phyloP scores from a whole-genome alignment of 495 filamentous ascomycete species.

The Parmelia sp. region DNA sequence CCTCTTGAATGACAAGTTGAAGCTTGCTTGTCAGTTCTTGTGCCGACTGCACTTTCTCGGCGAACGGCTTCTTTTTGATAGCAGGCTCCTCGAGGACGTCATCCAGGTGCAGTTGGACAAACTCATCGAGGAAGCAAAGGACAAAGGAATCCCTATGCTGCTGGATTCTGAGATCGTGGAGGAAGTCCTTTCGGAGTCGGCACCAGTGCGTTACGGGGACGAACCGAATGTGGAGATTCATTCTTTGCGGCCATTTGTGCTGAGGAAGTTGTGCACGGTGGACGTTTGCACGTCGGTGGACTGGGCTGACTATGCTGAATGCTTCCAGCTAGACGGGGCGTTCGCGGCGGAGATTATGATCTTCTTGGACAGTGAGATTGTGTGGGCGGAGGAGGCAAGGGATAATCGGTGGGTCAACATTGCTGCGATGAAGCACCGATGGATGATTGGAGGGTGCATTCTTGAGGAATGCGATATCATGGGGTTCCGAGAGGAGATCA shows the following conservation, averaged over 20 bases:
- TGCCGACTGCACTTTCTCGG: not conserved
- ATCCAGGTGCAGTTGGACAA: not conserved
- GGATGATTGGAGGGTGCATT: not conserved
- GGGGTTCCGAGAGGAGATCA: no score
- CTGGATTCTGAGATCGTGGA: not conserved
- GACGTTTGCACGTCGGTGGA: not conserved
- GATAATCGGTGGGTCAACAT: not conserved
- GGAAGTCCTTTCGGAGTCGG: not conserved
- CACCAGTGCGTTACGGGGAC: not conserved
- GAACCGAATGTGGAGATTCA: rapidly evolving
- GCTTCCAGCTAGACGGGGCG: not conserved
- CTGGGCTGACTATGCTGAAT: not conserved
- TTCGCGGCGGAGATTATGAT: not conserved
- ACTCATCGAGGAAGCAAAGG: not conserved
- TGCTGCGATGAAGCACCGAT: not conserved
- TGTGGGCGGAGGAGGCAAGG: not conserved
- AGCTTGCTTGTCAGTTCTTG: not conserved
- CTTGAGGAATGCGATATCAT: no score
- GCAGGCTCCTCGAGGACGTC: not conserved
- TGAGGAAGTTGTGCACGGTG: not conserved
- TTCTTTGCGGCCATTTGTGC: not conserved
- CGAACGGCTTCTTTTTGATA: not conserved
- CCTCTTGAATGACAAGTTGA: no score
- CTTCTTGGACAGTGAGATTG: not conserved
- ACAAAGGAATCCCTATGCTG: not conserved